Evolutionary conservation across 1,139 yeast species (phyloP).

Genomic region (Hansenula sp.): DNA sequence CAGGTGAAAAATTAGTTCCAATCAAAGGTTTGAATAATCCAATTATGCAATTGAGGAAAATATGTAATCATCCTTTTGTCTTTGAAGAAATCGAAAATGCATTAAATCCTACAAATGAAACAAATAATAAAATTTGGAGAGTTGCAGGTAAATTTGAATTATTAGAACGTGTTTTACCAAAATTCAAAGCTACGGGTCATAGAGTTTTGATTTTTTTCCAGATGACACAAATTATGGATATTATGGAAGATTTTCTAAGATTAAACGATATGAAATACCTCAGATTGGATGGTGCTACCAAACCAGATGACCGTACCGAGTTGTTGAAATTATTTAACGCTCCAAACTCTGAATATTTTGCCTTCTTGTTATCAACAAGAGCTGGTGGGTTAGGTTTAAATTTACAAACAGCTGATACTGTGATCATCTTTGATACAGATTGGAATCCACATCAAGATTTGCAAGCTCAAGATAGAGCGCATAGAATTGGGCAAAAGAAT

Average conservation of each 20-base stretch:
- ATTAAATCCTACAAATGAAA: conserved; percentile 70
- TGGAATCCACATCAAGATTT: conserved; percentile 94
- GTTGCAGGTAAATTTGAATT: conserved; percentile 77
- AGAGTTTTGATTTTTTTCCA: conserved; percentile 80
- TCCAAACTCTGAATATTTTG: conserved; percentile 68
- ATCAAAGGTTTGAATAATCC: conserved; percentile 87
- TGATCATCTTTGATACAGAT: conserved; percentile 82
- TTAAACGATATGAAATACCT: conserved; percentile 61
- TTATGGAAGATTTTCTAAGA: conserved; percentile 80
- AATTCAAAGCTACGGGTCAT: conserved; percentile 71
- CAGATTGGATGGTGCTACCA: conserved; percentile 80
- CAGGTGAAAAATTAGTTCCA: conserved; percentile 42
- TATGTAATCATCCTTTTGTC: conserved; percentile 96
- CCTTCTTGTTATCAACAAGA: conserved; percentile 77
- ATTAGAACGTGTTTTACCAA: conserved; percentile 70
- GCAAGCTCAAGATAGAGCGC: conserved; percentile 90
- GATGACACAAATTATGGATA: conserved; percentile 88
- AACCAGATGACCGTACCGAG: conserved; percentile 76
- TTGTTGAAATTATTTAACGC: conserved; percentile 70
- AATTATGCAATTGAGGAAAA: conserved; percentile 92
- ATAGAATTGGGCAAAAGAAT: conserved; percentile 85
- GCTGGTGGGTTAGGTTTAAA: conserved; percentile 90
- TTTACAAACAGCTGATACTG: conserved; percentile 85
- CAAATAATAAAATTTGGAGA: conserved; percentile 74
- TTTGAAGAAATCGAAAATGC: conserved; percentile 91